Evolutionary conservation across 805 yeast genomes (phyloP), one percentile per base, ranked within the genome.

Genomic region (Yarrowia sp.): DNA sequence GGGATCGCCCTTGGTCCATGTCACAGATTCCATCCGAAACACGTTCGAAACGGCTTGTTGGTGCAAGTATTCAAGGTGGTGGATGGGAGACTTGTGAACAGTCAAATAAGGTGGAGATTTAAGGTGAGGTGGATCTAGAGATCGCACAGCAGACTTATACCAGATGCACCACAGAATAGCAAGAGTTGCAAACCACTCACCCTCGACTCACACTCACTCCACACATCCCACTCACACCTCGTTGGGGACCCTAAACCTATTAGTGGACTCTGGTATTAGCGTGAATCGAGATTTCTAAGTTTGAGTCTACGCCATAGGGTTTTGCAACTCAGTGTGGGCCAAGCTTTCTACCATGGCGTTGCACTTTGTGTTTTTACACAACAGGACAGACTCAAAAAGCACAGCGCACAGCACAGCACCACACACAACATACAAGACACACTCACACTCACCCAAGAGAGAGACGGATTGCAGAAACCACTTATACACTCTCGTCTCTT

Each of bases 381-480:
- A 40, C 63, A 24, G 30, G 30, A 24, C 30, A 55, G 63, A 55
- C 63, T 40, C 63, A 55, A 55, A 55, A 55, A 42, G 63, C 63
- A 55, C 63, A 55, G 63, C 47, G 42, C 56, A 52, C 56, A 36
- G 58, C 58, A 36, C 58, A 55, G 63, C 63, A 55, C 63, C 63
- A 40, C 63, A 55, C 63, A 42, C 30, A 24, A 24, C 30, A 24
- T 24, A 24, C 30, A 24, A 24, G 30, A 52, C 58, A 52, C 58
- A 52, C 40, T 36, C 38, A 9, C 30, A 24, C 30, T 24, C 30
- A 24, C 30, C 30, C 30, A 1, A 24, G 30, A 49, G 36, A 49
- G 50, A 46, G 61, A 55, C 61, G 46, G 39, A 20, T 55, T 55
- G 63, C 63, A 55, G 47, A 19, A 43, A 24, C 30, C 56, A 50